Base-by-base conservation (phyloP, 1,284 basidiomycete genomes). In the Leucoagaricus sp. region DNA sequence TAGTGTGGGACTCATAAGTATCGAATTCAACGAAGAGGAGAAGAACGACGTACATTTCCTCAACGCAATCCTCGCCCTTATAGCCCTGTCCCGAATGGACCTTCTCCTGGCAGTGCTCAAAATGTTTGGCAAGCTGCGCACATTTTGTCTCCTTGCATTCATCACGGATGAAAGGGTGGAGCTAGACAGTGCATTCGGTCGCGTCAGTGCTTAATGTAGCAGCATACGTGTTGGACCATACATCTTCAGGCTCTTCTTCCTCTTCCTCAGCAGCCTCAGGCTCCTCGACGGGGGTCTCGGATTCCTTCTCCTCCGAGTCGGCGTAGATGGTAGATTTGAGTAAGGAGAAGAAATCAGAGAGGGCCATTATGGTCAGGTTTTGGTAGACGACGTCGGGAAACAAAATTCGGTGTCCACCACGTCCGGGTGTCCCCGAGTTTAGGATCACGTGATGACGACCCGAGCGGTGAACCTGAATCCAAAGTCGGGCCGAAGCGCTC, bases 21-120 rank as follows among this genome's bases (percentile, higher is more conserved):
- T 41, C 26, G 10, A 25, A 58, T 55, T 50, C 29, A 50, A 53
- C 44, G 46, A 17, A 42, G 50, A 53, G 13, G 3, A 17, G 28
- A 19, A 10, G 19, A 62, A 23, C 50, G 26, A 78, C 76, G 58
- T 66, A 91, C 87, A 91, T 73, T 81, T 96, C 94, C 76, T 94
- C 93, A 50, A 95, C 91, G 70, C 93, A 96, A 70, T 94, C 91
- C 79, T 96, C 93, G 61, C 84, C 84, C 70, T 91, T 86, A 82
- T 84, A 93, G 47, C 92, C 93, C 67, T 94, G 71, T 40, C 94
- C 94, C 29, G 76, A 79, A 60, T 86, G 76, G 51, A 96, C 86
- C 75, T 93, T 94, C 73, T 96, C 90, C 68, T 90, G 83, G 74
- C 94, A 97, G 69, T 95, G 91, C 62, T 89, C 83, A 75, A 96